These are phyloP conservation scores for Sporobolomyces phaffii DNA, from an alignment of 768 basidiomycete species.

Conservation along the genomic window DNA sequence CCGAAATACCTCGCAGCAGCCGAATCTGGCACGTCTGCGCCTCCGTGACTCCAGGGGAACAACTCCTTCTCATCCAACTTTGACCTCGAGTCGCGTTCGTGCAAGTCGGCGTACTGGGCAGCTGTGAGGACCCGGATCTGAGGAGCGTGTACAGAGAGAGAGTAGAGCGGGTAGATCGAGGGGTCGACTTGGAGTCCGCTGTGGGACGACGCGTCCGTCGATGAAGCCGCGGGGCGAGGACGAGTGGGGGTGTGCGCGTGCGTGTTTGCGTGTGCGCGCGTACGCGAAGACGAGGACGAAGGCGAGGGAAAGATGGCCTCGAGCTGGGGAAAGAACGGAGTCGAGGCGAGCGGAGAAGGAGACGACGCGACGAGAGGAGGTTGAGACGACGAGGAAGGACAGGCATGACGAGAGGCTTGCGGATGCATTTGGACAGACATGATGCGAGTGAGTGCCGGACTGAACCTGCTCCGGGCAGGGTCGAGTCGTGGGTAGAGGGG, in stretches of 20 bases:
- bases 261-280: background rate
- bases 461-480: constrained; percentile 4
- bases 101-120: constrained; percentile 57
- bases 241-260: background rate
- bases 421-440: constrained; percentile 26
- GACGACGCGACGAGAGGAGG: background rate
- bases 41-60: constrained; percentile 82
- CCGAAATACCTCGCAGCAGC: constrained; percentile 76
- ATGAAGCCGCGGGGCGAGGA: background rate
- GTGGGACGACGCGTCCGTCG: background rate
- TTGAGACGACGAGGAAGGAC: background rate
- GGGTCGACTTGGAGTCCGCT: constrained; percentile 12
- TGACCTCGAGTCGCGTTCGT: constrained; percentile 58
- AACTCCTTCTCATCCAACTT: constrained; percentile 74
- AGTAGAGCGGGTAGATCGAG: constrained; percentile 17
- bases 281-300: background rate
- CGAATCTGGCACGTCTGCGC: constrained; percentile 66
- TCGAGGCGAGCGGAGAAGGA: constrained; percentile 19
- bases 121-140: constrained; percentile 52
- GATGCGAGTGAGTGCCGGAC: background rate
- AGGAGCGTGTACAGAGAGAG: constrained; percentile 30
- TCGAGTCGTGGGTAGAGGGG: background rate
- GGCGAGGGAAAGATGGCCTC: constrained; percentile 11
- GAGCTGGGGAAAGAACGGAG: constrained; percentile 26
- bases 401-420: constrained; percentile 8